These are phyloP conservation scores for Ophiostoma pallidulum DNA, from an alignment of 2,329 filamentous ascomycete genomes.

Conservation along the genomic window DNA sequence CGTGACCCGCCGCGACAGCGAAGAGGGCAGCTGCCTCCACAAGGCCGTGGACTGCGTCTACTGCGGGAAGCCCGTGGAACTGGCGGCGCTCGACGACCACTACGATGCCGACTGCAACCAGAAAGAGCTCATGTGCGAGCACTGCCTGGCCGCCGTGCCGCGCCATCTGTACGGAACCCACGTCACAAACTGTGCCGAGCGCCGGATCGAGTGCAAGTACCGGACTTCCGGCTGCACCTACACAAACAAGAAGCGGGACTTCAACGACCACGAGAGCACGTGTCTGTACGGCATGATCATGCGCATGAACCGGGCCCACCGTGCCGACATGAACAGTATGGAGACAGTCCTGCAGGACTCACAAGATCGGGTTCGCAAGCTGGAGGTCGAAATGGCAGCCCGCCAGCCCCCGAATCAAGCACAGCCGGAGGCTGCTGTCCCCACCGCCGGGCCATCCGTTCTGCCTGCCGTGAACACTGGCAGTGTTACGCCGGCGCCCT, in stretches of 20 bases:
- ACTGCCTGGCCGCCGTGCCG: slow-evolving; percentile 37
- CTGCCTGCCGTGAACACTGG: neutral
- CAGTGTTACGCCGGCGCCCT: neutral
- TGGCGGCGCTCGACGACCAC: slow-evolving; percentile 37
- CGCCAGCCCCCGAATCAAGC: slow-evolving; percentile 17
- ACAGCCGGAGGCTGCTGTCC: slow-evolving; percentile 18
- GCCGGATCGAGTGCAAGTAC: slow-evolving; percentile 35
- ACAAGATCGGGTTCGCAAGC: slow-evolving; percentile 14
- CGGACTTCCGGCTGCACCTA: slow-evolving; percentile 40
- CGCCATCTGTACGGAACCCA: slow-evolving; percentile 39
- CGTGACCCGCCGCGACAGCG: slow-evolving; percentile 40
- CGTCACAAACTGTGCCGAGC: slow-evolving; percentile 36
- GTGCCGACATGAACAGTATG: slow-evolving; percentile 13
- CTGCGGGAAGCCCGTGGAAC: slow-evolving; percentile 41
- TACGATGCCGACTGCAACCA: slow-evolving; percentile 35
- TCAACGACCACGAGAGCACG: slow-evolving; percentile 35
- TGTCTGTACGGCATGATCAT: slow-evolving; percentile 40
- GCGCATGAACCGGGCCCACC: slow-evolving; percentile 13
- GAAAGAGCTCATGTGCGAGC: slow-evolving; percentile 38
- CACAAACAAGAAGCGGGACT: slow-evolving; percentile 27
- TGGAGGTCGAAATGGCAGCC: slow-evolving; percentile 11
- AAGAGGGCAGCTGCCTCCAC: slow-evolving; percentile 47
- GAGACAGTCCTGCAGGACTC: slow-evolving; percentile 13
- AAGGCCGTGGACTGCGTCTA: slow-evolving; percentile 41
- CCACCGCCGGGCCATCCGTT: slow-evolving; percentile 25